Conservation (phyloP, 495 filamentous ascomycete genomes). For the Lepraria neglecta region DNA sequence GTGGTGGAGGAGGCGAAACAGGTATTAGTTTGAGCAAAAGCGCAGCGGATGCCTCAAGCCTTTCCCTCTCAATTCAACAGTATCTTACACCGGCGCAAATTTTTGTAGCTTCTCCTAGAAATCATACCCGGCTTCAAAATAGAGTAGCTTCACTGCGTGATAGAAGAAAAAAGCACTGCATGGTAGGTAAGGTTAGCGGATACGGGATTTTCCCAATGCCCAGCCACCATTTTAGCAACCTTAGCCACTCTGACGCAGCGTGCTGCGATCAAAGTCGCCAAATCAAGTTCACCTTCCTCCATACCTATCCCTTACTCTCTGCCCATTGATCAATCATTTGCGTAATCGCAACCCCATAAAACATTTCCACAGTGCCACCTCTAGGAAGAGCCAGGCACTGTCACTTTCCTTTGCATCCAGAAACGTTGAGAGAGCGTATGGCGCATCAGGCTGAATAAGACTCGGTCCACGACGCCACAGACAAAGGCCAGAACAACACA, state of each 20-base stretch:
- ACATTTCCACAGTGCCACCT: background rate
- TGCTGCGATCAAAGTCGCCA: background rate
- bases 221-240: constrained; percentile 11
- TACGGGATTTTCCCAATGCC: constrained; percentile 3
- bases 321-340: background rate
- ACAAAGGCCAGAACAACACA: background rate
- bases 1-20: no score
- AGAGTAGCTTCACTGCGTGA: background rate
- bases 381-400: background rate
- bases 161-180: background rate
- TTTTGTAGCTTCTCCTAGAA: no score
- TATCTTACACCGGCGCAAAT: no score
- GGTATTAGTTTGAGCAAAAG: no score
- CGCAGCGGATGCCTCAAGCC: no score
- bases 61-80: no score
- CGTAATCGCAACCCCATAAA: background rate
- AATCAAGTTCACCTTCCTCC: constrained; percentile 11
- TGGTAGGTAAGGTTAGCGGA: background rate
- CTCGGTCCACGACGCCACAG: constrained; percentile 13
- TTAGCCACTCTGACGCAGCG: constrained; percentile 13
- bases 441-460: constrained; percentile 16
- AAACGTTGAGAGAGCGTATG: background rate
- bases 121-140: background rate
- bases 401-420: background rate
- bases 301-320: background rate